These are phyloP conservation scores for Pinus tabuliformis DNA, from an alignment of 75 land plant genomes.

Conservation along the genomic window DNA sequence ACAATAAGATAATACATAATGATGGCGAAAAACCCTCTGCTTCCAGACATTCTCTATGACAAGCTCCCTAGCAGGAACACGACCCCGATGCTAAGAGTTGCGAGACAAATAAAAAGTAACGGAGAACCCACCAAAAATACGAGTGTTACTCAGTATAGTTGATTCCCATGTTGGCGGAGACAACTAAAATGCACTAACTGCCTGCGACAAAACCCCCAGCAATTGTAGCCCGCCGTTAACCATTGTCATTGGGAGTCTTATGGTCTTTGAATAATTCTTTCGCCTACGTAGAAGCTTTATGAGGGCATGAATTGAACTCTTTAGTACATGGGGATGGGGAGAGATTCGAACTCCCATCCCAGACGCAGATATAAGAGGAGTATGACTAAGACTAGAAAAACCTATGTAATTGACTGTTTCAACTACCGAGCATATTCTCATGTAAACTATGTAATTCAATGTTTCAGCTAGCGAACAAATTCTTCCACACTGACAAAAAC, in stretches of 20 bases:
- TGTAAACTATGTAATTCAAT: too few relatives aligned
- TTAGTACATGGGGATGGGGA: too few relatives aligned
- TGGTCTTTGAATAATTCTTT: not conserved
- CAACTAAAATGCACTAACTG: slow-evolving; percentile 1
- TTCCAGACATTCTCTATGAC: slow-evolving; percentile 82
- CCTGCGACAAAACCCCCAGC: not conserved
- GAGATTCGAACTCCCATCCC: too few relatives aligned
- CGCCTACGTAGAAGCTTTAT: not conserved
- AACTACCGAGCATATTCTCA: too few relatives aligned
- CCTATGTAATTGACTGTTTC: too few relatives aligned
- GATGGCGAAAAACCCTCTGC: slow-evolving; percentile 70
- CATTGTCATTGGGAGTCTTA: not conserved
- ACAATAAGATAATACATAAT: slow-evolving; percentile 77
- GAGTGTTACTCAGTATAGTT: slow-evolving; percentile 46
- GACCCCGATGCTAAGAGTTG: slow-evolving; percentile 57
- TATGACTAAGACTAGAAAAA: too few relatives aligned
- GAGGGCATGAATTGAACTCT: too few relatives aligned
- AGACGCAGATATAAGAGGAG: too few relatives aligned
- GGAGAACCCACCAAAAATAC: slow-evolving; percentile 79
- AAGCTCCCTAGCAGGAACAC: slow-evolving; percentile 80
- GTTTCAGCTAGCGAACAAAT: too few relatives aligned
- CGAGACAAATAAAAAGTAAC: slow-evolving; percentile 61
- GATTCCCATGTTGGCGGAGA: slow-evolving; percentile 82
- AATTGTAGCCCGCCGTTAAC: not conserved
- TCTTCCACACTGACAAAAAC: too few relatives aligned